Evolutionary conservation across 2,329 filamentous ascomycete species (phyloP), one percentile per base, ranked within the genome.

Genomic region (Ceratocystis cacaofunesta): DNA sequence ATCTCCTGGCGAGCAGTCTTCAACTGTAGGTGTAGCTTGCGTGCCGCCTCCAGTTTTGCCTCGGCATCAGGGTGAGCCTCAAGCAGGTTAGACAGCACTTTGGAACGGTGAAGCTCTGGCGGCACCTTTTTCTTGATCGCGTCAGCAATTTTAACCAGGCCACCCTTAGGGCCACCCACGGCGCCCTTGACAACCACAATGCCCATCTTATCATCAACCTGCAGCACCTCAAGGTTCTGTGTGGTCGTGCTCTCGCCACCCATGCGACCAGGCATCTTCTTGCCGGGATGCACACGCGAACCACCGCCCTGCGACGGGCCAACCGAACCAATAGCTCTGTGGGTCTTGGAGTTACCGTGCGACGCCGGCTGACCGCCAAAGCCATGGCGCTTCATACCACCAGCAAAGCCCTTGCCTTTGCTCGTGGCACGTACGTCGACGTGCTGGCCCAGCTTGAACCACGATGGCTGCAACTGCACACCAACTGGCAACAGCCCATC

Each of bases 241-340:
- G 94, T 82, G 61, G 94, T 99, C 65, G 91, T 88, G 70, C 84
- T 85, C 75, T 95, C 83, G 69, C 88, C 89, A 69, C 94, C 94
- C 94, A 99, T 97, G 67, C 90, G 85, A 65, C 94, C 94, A 2
- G 94, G 85, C 94, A 99, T 99, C 78, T 91, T 94, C 84, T 99
- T 99, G 68, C 94, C 94, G 0, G 94, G 94, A 73, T 91, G 79
- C 28, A 99, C 92, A 76, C 94, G 85, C 69, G 90, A 95, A 77
- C 94, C 94, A 73, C 88, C 86, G 69, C 94, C 94, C 77, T 99
- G 94, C 70, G 88, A 89, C 68, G 88, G 90, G 74, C 94, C 94
- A 6, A 87, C 82, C 43, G 90, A 92, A 80, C 94, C 94, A 78
- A 96, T 89, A 32, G 89, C 89, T 72, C 94, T 84, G 81, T 99